Evolutionary conservation across 1,139 yeast species (phyloP).

Genomic region (Candida freyschussii): DNA sequence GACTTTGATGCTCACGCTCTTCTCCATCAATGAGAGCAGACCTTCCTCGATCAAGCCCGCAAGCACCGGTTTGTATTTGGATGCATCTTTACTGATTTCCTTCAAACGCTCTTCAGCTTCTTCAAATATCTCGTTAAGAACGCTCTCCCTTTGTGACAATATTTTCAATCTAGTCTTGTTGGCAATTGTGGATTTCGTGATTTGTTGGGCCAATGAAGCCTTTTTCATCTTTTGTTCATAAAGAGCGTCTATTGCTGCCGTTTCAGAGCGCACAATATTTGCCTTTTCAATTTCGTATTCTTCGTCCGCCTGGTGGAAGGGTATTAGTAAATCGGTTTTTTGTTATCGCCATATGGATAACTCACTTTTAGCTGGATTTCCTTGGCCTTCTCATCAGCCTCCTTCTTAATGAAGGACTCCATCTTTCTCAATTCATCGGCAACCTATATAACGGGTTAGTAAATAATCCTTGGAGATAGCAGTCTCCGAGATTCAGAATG

Average conservation of each 20-base stretch:
- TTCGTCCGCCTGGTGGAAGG: slow-evolving; percentile 63
- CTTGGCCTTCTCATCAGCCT: slow-evolving; percentile 97
- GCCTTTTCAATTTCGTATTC: slow-evolving; percentile 98
- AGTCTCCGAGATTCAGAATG: not conserved
- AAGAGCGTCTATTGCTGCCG: slow-evolving; percentile 76
- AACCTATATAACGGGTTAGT: slow-evolving; percentile 45
- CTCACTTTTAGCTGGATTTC: slow-evolving; percentile 77
- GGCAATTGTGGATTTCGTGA: slow-evolving; percentile 89
- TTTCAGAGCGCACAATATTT: slow-evolving; percentile 86
- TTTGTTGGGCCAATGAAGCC: slow-evolving; percentile 89
- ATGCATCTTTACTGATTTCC: slow-evolving; percentile 42
- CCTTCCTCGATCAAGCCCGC: slow-evolving; percentile 83
- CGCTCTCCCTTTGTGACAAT: slow-evolving; percentile 79
- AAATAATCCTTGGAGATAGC: not conserved
- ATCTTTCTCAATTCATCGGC: slow-evolving; percentile 93
- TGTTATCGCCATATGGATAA: not conserved
- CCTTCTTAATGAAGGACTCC: slow-evolving; percentile 98
- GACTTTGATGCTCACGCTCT: slow-evolving; percentile 56
- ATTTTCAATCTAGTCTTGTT: slow-evolving; percentile 93
- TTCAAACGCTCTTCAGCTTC: slow-evolving; percentile 62
- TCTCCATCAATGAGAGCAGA: slow-evolving; percentile 68
- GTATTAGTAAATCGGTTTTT: slow-evolving; percentile 2
- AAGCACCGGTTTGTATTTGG: slow-evolving; percentile 63
- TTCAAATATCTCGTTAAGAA: slow-evolving; percentile 68
- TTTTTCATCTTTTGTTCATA: slow-evolving; percentile 86